Base-by-base conservation (phyloP, 495 filamentous ascomycete genomes). In the Beverwykella pulmonaria region DNA sequence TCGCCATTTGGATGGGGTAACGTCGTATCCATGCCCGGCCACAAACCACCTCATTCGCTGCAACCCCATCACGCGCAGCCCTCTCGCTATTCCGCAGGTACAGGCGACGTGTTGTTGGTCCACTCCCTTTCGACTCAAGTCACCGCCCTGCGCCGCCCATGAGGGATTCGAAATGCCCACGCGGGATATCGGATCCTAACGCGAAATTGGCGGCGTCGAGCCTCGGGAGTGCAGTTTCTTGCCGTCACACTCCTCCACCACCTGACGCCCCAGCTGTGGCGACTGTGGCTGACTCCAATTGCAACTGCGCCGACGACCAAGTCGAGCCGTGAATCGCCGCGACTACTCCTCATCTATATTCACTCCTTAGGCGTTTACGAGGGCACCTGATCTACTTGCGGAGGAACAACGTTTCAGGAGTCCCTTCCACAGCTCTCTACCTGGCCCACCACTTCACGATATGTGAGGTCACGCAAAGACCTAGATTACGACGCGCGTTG, bases 201-300 rank as follows among this genome's bases (percentile, higher is more conserved):
- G 56, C 62, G 67, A 60, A 65, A 70, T 70, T 65, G 67, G 34
- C 39, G 65, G 59, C 60, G 65, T 53, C 5, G 23, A 8, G 19
- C 25, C 26, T 8, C 50, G 50, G 27, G 41, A 63, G 23, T 22
- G 39, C 56, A 57, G 36, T 60, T 62, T 70, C 56, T 65, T 14
- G 55, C 44, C 26, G 67, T 70, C 67, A 70, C 39, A 44, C 39
- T 44, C 55, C 50, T 36, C 60, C 48, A 50, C 54, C 66, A 69
- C 53, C 54, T 60, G 66, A 64, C 39, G 39, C 53, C 20, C 54
- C 20, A 25, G 12, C 56, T 68, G 52, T 63, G 59, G 62, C 62
- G 46, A 26, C 54, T 52, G 62, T 63, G 60, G 60, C 60, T 63
- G 52, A 54, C 12, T 49, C 14, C 44, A n/a, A 23, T 58, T 36